Percentiles rank a stretch among this genome's conserved stretches.
These are phyloP conservation scores for Aspergillus nanangensis DNA, from an alignment of 495 filamentous ascomycete genomes.

Conservation along the genomic window DNA sequence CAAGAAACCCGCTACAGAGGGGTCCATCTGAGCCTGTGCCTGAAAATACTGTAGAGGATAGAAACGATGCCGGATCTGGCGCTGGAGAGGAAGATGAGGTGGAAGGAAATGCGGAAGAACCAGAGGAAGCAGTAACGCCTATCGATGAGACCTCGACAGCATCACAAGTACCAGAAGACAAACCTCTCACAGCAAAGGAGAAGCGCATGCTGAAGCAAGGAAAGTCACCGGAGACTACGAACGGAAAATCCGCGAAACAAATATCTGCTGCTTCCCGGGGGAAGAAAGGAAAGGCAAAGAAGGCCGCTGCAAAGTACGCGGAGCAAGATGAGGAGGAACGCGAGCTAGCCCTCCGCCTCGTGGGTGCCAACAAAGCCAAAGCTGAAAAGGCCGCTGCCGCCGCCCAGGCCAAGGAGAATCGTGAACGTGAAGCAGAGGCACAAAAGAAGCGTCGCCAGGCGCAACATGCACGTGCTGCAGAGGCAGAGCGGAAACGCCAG, in stretches of 20 bases:
- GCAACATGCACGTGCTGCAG: conserved; percentile 69
- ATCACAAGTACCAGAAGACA: conserved; percentile 15
- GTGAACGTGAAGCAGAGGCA: conserved; percentile 59
- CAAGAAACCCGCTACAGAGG: conserved; percentile 27
- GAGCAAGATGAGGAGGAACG: conserved; percentile 94
- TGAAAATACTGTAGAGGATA: conserved; percentile 21
- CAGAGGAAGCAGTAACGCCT: conserved; percentile 10
- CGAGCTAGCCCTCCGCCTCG: conserved; percentile 70
- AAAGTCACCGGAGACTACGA: conserved; percentile 18
- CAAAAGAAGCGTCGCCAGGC: conserved; percentile 66
- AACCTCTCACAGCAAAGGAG: conserved; percentile 49
- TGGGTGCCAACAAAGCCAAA: conserved; percentile 64
- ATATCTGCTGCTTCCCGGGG: conserved; percentile 58
- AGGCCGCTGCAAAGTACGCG: conserved; percentile 84
- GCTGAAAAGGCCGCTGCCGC: conserved; percentile 45
- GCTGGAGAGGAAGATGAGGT: conserved; percentile 21
- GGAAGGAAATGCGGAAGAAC: conserved; percentile 15
- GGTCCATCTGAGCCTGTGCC: conserved; percentile 20
- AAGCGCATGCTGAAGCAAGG: conserved; percentile 45
- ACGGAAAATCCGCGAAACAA: conserved; percentile 17
- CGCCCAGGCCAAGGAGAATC: conserved; percentile 46
- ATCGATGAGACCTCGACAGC: conserved; percentile 3
- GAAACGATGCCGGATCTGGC: conserved; percentile 26
- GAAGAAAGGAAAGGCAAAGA: conserved; percentile 81
- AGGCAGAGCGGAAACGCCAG: conserved; percentile 56